Evolutionary conservation across 768 basidiomycete genomes (phyloP), one percentile per base, ranked within the genome.

Genomic region (Agrocybe pediades): DNA sequence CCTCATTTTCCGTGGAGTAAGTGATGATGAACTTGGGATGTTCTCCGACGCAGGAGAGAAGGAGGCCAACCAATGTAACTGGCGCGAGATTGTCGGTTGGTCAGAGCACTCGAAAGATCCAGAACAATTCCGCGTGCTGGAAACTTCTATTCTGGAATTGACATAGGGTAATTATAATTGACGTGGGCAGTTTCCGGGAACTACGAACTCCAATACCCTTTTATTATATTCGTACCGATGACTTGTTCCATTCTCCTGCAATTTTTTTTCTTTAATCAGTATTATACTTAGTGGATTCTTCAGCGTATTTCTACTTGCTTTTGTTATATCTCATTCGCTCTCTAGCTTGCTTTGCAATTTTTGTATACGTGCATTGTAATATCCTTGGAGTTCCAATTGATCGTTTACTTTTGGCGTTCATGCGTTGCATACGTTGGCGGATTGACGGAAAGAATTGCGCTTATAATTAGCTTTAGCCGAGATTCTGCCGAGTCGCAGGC

Each of bases 11-110:
- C 85, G 92, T 21, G 92, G 92, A 0, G 70, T 94, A 26, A 80
- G 79, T 17, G 91, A 93, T 57, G 92, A 93, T 51, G 92, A 94
- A 57, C 72, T 90, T 52, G 81, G 82, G 17, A 66, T 83, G 36
- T 92, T 92, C 66, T 82, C 84, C 5, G 86, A 83, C 17, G 84
- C 90, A 2, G 90, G 92, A 9, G 92, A 92, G 72, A 93, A 93
- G 70, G 92, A 92, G 67, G 92, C 91, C 25, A 89, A 90, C 56
- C 71, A 76, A 9, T 80, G 80, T 61, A 91, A 92, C 70, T 94
- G 92, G 92, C 74, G 90, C 52, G 88, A 88, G 63, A 71, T 85
- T 36, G 82, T 92, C 41, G 87, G 86, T 20, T 93, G 89, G 87
- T 84, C 85, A 8, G 92, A 93, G 68, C 80, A 86, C 63, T 85